Conservation (phyloP, 1,284 basidiomycete species). For the Lignosus rhinocerotis region DNA sequence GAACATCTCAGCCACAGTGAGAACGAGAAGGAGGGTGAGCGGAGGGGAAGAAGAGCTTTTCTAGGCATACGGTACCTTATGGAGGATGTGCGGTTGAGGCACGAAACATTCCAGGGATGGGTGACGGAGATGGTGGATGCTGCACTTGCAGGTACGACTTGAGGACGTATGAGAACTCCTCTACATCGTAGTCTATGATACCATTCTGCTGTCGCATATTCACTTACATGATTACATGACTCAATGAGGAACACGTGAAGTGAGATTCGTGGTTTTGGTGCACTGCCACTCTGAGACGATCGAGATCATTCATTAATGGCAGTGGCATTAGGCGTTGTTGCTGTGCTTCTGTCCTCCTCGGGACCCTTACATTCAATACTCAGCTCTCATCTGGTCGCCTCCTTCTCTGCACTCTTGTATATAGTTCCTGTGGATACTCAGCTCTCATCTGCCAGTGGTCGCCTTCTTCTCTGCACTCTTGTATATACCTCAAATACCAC, state of each 20-base stretch:
- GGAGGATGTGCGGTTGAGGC: constrained; percentile 65
- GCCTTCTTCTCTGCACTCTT: too few species aligned
- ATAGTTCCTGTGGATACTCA: too few species aligned
- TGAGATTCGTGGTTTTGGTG: background rate
- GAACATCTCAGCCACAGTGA: constrained; percentile 37
- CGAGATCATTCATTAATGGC: background rate
- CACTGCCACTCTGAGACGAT: background rate
- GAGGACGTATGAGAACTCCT: background rate
- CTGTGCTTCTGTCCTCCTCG: background rate
- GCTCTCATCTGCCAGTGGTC: background rate
- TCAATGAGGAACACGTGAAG: background rate
- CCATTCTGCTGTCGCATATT: too few species aligned
- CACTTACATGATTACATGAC: background rate
- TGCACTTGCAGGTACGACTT: constrained; percentile 34
- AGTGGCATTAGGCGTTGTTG: too few species aligned
- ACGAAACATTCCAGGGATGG: constrained; percentile 75
- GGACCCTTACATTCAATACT: background rate
- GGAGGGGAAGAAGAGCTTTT: constrained; percentile 70
- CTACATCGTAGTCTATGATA: too few species aligned
- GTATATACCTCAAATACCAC: too few species aligned
- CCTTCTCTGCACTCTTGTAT: too few species aligned
- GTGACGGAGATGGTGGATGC: constrained; percentile 77
- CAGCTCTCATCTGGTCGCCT: background rate
- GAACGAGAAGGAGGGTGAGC: constrained; percentile 63
- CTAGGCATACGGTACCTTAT: constrained; percentile 57